Evolutionary conservation across 2,329 filamentous ascomycete species (phyloP), one percentile per base, ranked within the genome.

Genomic region (Zymoseptoria passerinii): DNA sequence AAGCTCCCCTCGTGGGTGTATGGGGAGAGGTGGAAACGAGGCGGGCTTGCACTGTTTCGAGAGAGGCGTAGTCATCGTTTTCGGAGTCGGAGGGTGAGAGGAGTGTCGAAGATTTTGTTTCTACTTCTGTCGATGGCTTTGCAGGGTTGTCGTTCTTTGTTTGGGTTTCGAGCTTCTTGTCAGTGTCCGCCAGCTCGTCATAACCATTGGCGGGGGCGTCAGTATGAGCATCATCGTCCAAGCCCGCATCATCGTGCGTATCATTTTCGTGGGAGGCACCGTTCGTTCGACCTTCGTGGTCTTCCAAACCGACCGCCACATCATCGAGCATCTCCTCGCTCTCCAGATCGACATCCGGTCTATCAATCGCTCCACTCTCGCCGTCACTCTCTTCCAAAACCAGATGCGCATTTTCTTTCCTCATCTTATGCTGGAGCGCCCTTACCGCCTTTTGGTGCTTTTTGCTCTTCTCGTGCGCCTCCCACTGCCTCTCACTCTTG

Each of bases 391-490:
- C 71, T 20, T 76, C 74, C 35, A 80, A 65, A 57, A 77, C 69
- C 35, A 90, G 72, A 53, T 84, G 79, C 52, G 79, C 77, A 67
- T 92, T 87, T 68, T 99, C 89, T 66, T 86, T 85, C 66, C 81
- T 83, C 91, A 99, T 95, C 71, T 94, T 86, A 67, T 83, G 81
- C 67, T 84, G 85, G 48, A 99, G 75, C 61, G 91, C 83, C 65
- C 92, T 86, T 6, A 96, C 81, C 2, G 90, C 87, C 71, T 96
- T 97, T 61, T 86, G 75, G 68, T 99, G 94, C 74, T 97, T 99
- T 73, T 96, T 99, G 78, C 92, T 97, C 76, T 88, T 90, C 75
- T 96, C 92, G 68, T 99, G 94, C 2, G 88, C 87, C 68, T 95
- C 86, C 62, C 88, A 91, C 70, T 97, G 92, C 64, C 90, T 91